Evolutionary conservation across 2,329 filamentous ascomycete genomes (phyloP).

Genomic region (Pyricularia sp.): DNA sequence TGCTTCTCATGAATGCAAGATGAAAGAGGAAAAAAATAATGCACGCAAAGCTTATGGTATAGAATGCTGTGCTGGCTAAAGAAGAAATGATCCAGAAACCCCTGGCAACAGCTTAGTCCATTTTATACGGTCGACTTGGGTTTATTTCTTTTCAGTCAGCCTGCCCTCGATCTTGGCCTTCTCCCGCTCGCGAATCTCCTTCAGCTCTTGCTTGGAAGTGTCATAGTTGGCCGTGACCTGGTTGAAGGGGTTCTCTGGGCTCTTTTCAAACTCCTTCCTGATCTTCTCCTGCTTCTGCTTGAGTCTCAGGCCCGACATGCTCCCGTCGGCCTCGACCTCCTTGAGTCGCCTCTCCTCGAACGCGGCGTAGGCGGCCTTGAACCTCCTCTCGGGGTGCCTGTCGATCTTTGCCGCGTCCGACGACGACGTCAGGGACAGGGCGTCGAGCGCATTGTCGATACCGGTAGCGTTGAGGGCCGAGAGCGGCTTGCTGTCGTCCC

Average conservation of each 20-base stretch:
- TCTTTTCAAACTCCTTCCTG: slow-evolving; percentile 88
- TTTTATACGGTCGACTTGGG: neutral
- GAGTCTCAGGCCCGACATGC: slow-evolving; percentile 60
- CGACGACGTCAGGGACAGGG: slow-evolving; percentile 55
- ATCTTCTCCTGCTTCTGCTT: slow-evolving; percentile 81
- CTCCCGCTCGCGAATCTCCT: slow-evolving; percentile 55
- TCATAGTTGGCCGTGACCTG: slow-evolving; percentile 71
- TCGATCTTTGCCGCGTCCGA: slow-evolving; percentile 61
- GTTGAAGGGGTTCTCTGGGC: slow-evolving; percentile 92
- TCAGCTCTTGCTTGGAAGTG: slow-evolving; percentile 67
- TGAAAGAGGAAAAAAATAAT: neutral
- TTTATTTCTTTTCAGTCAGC: slow-evolving; percentile 30
- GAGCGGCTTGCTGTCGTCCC: slow-evolving; percentile 21
- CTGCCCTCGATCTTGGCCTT: slow-evolving; percentile 66
- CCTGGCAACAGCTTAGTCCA: neutral
- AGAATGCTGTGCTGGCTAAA: neutral
- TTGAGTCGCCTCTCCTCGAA: slow-evolving; percentile 74
- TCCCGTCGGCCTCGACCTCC: slow-evolving; percentile 79
- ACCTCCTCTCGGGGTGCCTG: slow-evolving; percentile 77
- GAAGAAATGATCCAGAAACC: neutral
- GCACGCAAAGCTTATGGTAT: neutral
- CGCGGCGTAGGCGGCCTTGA: slow-evolving; percentile 73
- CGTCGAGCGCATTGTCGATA: slow-evolving; percentile 90
- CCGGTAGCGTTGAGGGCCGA: slow-evolving; percentile 68
- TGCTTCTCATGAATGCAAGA: neutral